Evolutionary conservation across 1,139 yeast genomes (phyloP).

Genomic region (Yamadazyma diddensiae): DNA sequence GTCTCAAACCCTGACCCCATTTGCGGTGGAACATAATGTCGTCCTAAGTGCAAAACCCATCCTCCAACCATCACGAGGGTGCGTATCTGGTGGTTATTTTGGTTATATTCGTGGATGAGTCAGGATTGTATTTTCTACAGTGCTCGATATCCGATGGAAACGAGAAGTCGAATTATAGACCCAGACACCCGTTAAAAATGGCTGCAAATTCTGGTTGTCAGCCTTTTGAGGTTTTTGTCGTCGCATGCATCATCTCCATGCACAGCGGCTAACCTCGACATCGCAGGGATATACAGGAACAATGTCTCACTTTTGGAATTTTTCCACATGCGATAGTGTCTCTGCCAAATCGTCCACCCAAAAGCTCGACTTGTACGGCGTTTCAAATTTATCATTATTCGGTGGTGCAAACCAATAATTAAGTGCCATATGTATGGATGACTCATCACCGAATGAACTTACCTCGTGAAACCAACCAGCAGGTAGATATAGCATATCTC

Average conservation of each 20-base stretch:
- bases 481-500: slow-evolving; percentile 68
- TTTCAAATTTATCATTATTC: slow-evolving; percentile 23
- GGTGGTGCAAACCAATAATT: slow-evolving; percentile 80
- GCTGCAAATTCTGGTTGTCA: too few relatives aligned
- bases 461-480: slow-evolving; percentile 86
- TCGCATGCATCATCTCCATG: too few relatives aligned
- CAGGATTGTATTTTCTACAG: too few relatives aligned
- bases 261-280: neutral
- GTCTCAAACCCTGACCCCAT: slow-evolving; percentile 1
- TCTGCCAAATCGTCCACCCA: slow-evolving; percentile 49
- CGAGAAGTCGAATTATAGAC: too few relatives aligned
- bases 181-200: too few relatives aligned
- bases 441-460: slow-evolving; percentile 42
- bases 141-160: too few relatives aligned
- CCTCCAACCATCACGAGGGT: too few relatives aligned
- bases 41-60: too few relatives aligned
- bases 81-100: too few relatives aligned
- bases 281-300: slow-evolving; percentile 2
- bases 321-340: slow-evolving; percentile 1
- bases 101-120: too few relatives aligned
- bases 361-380: slow-evolving; percentile 45
- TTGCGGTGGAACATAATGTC: too few relatives aligned
- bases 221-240: too few relatives aligned
- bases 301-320: slow-evolving; percentile 3
- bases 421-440: slow-evolving; percentile 54